A percentile compares a stretch with the other conserved stretches of the same genome.
Evolutionary conservation across 176 grass and related monocot genomes (phyloP).

Genomic region (Canna indica): DNA sequence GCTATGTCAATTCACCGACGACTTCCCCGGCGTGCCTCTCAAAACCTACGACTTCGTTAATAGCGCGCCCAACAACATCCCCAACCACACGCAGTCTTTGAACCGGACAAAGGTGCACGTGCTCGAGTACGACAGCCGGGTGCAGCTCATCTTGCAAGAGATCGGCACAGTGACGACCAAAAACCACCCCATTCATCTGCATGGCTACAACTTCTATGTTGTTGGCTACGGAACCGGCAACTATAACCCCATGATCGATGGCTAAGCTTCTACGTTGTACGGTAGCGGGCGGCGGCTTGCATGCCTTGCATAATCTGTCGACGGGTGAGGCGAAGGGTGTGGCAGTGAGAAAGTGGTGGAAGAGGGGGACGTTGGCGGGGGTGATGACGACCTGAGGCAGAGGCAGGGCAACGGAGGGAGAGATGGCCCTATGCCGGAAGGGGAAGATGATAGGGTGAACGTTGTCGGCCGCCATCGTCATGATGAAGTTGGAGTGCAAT

Average conservation of each 20-base stretch:
- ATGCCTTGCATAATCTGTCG: no score
- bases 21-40: background rate
- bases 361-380: no score
- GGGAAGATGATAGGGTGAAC: no score
- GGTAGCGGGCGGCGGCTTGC: no score
- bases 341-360: no score
- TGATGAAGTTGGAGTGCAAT: no score
- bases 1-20: background rate
- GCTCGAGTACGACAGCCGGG: conserved; percentile 1
- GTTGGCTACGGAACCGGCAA: conserved; percentile 8
- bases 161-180: background rate
- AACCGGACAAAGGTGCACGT: conserved; percentile 12
- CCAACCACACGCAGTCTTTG: conserved; percentile 1
- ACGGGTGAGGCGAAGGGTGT: no score
- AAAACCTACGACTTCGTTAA: conserved; percentile 1
- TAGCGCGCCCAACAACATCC: background rate
- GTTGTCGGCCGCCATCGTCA: no score
- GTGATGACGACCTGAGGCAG: no score
- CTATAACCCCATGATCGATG: background rate
- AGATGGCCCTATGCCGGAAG: no score
- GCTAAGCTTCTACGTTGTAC: no score
- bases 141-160: conserved; percentile 15
- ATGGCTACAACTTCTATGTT: conserved; percentile 18
- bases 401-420: no score
- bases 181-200: conserved; percentile 17